A percentile compares a stretch with the other conserved stretches of the same genome.
phyloP scores from a whole-genome alignment of 306 rosid species.

The Cicer arietinum region DNA sequence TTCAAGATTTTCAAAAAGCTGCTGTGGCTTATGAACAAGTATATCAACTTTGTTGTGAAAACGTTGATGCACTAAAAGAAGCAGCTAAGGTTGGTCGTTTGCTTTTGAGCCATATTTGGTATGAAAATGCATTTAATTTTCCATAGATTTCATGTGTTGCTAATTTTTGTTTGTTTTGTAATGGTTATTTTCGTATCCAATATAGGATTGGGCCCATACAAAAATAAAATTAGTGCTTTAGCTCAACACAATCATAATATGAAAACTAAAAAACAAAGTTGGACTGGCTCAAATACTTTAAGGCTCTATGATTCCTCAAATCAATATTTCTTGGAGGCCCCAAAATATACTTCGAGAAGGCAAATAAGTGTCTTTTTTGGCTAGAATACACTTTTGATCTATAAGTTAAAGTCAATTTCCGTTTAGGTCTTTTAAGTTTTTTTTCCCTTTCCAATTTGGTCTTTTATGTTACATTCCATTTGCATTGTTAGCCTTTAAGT shows the following conservation, averaged over 20 bases:
- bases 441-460: too few relatives aligned
- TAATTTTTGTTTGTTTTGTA: neutral
- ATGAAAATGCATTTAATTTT: constrained; percentile 25
- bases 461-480: too few relatives aligned
- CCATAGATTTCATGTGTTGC: constrained; percentile 5
- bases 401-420: too few relatives aligned
- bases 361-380: too few relatives aligned
- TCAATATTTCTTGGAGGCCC: neutral
- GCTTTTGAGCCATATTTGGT: constrained; percentile 38
- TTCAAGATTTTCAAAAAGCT: constrained; percentile 77
- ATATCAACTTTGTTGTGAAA: constrained; percentile 64
- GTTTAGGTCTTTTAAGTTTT: too few relatives aligned
- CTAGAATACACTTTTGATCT: too few relatives aligned
- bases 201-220: neutral
- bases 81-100: constrained; percentile 66
- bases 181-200: neutral
- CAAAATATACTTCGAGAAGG: too few relatives aligned
- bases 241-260: neutral
- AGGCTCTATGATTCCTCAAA: neutral
- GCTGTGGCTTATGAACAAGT: constrained; percentile 74
- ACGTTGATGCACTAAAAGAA: constrained; percentile 72
- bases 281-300: constrained; percentile 12
- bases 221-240: constrained; percentile 9
- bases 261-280: neutral
- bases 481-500: too few relatives aligned